Evolutionary conservation across 805 yeast species (phyloP).

Genomic region (Candida quercuum): DNA sequence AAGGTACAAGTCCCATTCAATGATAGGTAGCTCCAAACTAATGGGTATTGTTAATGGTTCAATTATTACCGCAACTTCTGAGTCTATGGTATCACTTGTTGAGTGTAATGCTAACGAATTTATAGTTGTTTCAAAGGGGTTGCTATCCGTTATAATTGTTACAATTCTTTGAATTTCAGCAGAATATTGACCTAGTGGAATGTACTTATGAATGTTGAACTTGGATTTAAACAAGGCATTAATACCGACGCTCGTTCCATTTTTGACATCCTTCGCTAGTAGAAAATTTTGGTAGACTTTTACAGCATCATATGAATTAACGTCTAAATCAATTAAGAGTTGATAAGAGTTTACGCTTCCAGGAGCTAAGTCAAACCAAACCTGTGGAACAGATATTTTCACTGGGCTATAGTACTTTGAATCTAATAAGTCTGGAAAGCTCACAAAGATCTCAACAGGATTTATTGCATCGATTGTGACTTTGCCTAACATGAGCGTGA

Average conservation of each 20-base stretch:
- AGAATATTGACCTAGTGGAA: neutral
- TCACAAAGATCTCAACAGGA: constrained; percentile 10
- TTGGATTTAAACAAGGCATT: constrained; percentile 4
- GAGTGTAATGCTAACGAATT: neutral
- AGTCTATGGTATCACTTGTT: neutral
- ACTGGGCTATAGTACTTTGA: constrained; percentile 7
- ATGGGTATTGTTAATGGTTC: neutral
- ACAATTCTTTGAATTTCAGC: neutral
- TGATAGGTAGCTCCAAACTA: neutral
- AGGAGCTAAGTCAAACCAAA: constrained; percentile 12
- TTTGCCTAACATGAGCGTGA: constrained; percentile 3
- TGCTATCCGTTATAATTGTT: neutral
- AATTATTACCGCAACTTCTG: neutral
- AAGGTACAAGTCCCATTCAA: constrained; percentile 18
- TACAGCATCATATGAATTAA: constrained; percentile 10
- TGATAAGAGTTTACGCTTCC: constrained; percentile 5
- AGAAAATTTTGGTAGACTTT: constrained; percentile 6
- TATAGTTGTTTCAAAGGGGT: neutral
- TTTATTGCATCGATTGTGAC: constrained; percentile 3
- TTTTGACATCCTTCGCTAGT: constrained; percentile 2
- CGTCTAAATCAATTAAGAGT: constrained; percentile 2
- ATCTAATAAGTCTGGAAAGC: constrained; percentile 6
- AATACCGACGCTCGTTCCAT: constrained; percentile 1
- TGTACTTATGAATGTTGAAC: constrained; percentile 3
- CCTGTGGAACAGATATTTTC: neutral